Evolutionary conservation across 345 rosid genomes (phyloP).

Genomic region (Salix exigua): DNA sequence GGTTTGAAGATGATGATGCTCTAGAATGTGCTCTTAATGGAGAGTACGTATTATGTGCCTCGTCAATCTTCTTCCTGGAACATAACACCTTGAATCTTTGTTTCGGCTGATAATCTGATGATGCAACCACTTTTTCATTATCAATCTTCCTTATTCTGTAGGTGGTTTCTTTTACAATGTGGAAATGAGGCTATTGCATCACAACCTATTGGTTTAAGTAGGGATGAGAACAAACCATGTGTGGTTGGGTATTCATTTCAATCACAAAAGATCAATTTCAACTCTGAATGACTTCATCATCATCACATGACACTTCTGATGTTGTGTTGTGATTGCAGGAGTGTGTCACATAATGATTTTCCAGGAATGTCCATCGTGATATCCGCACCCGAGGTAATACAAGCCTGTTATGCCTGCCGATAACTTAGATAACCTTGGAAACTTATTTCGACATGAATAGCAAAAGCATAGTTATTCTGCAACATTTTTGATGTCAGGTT

Average conservation of each 20-base stretch:
- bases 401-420: background rate
- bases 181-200: conserved; percentile 41
- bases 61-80: background rate
- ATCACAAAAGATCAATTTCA: background rate
- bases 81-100: background rate
- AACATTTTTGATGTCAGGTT: conserved; percentile 40
- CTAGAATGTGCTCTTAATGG: conserved; percentile 73
- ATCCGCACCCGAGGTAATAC: conserved; percentile 52
- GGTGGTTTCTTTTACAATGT: conserved; percentile 66
- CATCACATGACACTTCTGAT: background rate
- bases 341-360: conserved; percentile 41
- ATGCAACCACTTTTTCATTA: background rate
- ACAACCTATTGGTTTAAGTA: conserved; percentile 46
- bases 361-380: conserved; percentile 56
- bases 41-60: conserved; percentile 51
- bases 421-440: background rate
- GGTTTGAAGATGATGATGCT: conserved; percentile 68
- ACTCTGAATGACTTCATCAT: background rate
- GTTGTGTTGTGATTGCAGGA: conserved; percentile 40
- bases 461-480: no score
- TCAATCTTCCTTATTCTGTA: conserved; percentile 22
- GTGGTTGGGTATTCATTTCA: conserved; percentile 53
- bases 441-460: background rate
- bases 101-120: background rate
- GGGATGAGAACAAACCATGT: conserved; percentile 55